phyloP scores from a whole-genome alignment of 2,329 filamentous ascomycete genomes.

The Neoarthrinium moseri region DNA sequence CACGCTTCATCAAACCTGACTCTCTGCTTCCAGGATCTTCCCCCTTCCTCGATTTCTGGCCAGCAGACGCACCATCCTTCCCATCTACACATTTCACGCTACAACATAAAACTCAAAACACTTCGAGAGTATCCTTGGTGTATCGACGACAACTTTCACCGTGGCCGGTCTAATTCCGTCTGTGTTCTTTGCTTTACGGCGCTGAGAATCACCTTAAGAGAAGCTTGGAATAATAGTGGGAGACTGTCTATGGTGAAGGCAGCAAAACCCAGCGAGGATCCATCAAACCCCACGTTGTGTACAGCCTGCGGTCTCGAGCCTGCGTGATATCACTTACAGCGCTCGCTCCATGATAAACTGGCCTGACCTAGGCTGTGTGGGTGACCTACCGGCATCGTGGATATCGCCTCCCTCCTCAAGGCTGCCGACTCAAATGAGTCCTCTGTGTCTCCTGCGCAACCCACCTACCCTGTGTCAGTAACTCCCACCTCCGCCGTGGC shows the following conservation, averaged over 20 bases:
- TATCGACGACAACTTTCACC: too few relatives aligned
- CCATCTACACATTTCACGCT: neutral
- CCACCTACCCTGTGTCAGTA: slow-evolving; percentile 34
- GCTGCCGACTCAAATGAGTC: slow-evolving; percentile 72
- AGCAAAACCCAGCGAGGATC: too few relatives aligned
- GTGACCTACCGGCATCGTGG: slow-evolving; percentile 71
- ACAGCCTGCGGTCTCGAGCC: neutral
- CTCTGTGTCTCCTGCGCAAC: slow-evolving; percentile 44
- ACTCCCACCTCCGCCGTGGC: slow-evolving; percentile 29
- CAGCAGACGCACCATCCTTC: neutral
- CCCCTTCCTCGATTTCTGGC: slow-evolving; percentile 3
- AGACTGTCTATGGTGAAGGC: too few relatives aligned
- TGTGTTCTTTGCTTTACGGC: too few relatives aligned
- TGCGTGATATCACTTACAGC: too few relatives aligned
- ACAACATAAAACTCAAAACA: too few relatives aligned
- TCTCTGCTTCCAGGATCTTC: slow-evolving; percentile 20
- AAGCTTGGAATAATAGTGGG: too few relatives aligned
- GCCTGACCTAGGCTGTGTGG: slow-evolving; percentile 31
- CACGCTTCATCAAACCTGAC: slow-evolving; percentile 38
- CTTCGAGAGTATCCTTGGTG: too few relatives aligned
- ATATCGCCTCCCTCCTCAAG: slow-evolving; percentile 91
- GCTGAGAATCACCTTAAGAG: too few relatives aligned
- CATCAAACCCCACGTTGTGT: too few relatives aligned
- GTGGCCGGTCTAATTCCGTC: too few relatives aligned
- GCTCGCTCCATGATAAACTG: slow-evolving; percentile 32